These are phyloP conservation scores for Saitozyma podzolica DNA, from an alignment of 768 basidiomycete species.

Conservation along the genomic window DNA sequence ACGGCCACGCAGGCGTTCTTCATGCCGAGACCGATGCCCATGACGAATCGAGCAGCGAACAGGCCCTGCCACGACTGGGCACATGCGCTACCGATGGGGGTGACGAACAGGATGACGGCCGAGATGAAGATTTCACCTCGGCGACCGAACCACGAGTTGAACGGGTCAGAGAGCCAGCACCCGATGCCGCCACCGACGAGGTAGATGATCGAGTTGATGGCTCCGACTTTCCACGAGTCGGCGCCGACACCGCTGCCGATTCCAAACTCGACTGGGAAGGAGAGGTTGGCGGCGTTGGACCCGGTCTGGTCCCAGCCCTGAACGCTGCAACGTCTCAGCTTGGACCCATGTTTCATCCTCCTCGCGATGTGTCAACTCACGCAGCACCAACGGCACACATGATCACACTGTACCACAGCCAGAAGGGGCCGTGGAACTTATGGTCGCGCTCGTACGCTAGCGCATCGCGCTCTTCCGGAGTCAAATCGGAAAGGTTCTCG, in stretches of 20 bases:
- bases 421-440: conserved; percentile 20
- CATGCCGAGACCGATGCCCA: conserved; percentile 41
- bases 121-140: conserved; percentile 62
- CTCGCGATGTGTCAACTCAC: neutral
- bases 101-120: conserved; percentile 56
- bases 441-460: conserved; percentile 43
- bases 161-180: conserved; percentile 26
- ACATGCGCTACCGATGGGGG: conserved; percentile 47
- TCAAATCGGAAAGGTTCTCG: conserved; percentile 28
- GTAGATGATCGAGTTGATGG: conserved; percentile 38
- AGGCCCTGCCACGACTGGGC: conserved; percentile 27
- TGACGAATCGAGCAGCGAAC: conserved; percentile 23
- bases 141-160: conserved; percentile 64
- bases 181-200: conserved; percentile 20
- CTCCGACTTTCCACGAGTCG: conserved; percentile 40
- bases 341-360: no score
- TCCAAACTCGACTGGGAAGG: conserved; percentile 51
- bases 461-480: conserved; percentile 36
- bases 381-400: conserved; percentile 46
- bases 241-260: conserved; percentile 23
- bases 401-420: conserved; percentile 23
- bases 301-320: conserved; percentile 48
- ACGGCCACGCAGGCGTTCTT: conserved; percentile 59
- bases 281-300: conserved; percentile 46
- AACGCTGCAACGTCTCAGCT: no score